phyloP scores from a whole-genome alignment of 176 grass and related monocot species.

The Oryza longistaminata region DNA sequence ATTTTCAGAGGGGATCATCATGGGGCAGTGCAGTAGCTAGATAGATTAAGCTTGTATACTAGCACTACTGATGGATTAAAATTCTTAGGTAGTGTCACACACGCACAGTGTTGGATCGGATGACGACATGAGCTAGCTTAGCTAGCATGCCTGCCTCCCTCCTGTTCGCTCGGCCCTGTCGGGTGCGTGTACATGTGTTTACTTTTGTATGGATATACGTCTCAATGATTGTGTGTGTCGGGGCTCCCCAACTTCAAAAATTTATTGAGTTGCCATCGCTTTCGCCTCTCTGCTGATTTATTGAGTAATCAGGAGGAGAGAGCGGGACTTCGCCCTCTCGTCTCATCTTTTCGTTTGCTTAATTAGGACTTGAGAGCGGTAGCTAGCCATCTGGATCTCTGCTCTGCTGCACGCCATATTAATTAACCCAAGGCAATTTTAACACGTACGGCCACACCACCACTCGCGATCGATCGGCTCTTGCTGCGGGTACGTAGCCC shows the following conservation, averaged over 20 bases:
- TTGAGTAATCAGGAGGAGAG: conserved; percentile 9
- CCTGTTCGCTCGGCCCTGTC: conserved; percentile 24
- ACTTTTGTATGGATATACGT: conserved; percentile 28
- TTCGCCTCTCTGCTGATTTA: conserved; percentile 35
- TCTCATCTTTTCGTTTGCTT: background rate
- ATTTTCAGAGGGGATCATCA: conserved; percentile 3
- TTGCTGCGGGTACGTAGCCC: background rate
- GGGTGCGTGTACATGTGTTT: conserved; percentile 47
- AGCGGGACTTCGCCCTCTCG: background rate
- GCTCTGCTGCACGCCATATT: background rate
- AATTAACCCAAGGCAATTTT: background rate
- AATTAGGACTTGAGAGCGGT: background rate
- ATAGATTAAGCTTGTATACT: conserved; percentile 15
- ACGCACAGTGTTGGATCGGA: conserved; percentile 4
- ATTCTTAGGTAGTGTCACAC: conserved; percentile 13
- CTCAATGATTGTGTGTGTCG: conserved; percentile 56
- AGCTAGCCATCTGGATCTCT: conserved; percentile 1
- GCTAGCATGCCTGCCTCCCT: background rate
- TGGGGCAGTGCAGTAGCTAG: background rate
- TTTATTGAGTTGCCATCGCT: conserved; percentile 1
- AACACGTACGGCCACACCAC: background rate
- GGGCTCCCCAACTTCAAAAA: conserved; percentile 8
- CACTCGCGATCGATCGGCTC: background rate
- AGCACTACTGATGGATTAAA: background rate
- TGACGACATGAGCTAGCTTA: conserved; percentile 25